Conservation (phyloP, 306 rosid genomes). For the Pyrus betulifolia region DNA sequence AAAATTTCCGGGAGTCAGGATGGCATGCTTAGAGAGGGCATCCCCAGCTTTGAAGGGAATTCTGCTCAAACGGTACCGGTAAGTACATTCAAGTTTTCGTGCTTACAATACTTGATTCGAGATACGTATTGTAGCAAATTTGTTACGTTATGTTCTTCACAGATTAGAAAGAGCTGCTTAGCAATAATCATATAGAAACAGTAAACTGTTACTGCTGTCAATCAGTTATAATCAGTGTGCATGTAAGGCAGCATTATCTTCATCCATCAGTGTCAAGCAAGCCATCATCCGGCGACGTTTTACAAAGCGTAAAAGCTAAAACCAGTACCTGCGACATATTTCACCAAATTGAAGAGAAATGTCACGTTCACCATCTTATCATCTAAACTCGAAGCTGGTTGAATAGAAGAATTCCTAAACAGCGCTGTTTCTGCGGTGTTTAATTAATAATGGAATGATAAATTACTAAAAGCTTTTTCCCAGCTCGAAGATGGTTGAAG, state of each 20-base stretch:
- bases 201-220: not conserved
- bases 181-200: not conserved
- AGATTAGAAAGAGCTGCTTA: not conserved
- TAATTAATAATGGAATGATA: not conserved
- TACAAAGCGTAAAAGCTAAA: too few relatives aligned
- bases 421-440: not conserved
- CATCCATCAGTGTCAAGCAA: not conserved
- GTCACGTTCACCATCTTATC: not conserved
- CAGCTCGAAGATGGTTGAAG: not conserved
- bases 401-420: not conserved
- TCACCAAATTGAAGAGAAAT: not conserved
- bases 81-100: constrained; percentile 4
- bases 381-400: not conserved
- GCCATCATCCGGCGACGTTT: not conserved
- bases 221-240: too few relatives aligned
- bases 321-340: not conserved
- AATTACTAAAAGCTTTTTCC: not conserved
- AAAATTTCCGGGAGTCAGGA: constrained; percentile 31
- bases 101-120: not conserved
- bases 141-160: not conserved
- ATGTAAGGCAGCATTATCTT: not conserved
- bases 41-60: constrained; percentile 72
- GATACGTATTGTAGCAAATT: not conserved
- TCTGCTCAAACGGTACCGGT: constrained; percentile 64
- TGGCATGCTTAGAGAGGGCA: constrained; percentile 76